phyloP scores from a whole-genome alignment of 805 yeast genomes.

The Metschnikowia colocasiae region DNA sequence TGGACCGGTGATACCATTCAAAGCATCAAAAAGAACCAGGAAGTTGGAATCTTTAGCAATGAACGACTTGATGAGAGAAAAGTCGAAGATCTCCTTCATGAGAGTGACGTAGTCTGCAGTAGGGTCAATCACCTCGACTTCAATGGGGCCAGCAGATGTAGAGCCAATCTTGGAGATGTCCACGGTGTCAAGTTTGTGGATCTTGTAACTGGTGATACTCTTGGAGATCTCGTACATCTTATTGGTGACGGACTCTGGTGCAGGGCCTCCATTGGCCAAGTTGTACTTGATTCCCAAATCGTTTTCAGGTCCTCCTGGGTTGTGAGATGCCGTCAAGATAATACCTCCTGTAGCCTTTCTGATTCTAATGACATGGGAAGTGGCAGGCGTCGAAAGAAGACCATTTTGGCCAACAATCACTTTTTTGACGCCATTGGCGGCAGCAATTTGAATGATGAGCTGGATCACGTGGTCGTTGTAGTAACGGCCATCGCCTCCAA shows the following conservation, averaged over 20 bases:
- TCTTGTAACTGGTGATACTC: slow-evolving; percentile 56
- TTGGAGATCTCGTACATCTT: slow-evolving; percentile 72
- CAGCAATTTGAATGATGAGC: slow-evolving; percentile 75
- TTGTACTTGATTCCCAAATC: slow-evolving; percentile 97
- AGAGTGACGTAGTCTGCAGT: slow-evolving; percentile 72
- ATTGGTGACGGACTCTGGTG: slow-evolving; percentile 92
- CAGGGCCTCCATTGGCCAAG: slow-evolving; percentile 95
- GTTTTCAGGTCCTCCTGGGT: slow-evolving; percentile 93
- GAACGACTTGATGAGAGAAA: slow-evolving; percentile 71
- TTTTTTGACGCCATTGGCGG: slow-evolving; percentile 87
- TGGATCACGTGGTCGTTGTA: slow-evolving; percentile 81
- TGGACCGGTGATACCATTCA: slow-evolving; percentile 97
- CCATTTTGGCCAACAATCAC: slow-evolving; percentile 87
- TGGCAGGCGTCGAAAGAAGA: slow-evolving; percentile 91
- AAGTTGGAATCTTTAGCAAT: slow-evolving; percentile 53
- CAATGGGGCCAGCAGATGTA: slow-evolving; percentile 51
- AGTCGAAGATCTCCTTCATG: slow-evolving; percentile 85
- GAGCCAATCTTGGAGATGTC: slow-evolving; percentile 61
- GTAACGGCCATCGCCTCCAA: slow-evolving; percentile 97
- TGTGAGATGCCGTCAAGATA: slow-evolving; percentile 92
- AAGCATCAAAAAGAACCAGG: slow-evolving; percentile 78
- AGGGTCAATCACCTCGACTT: slow-evolving; percentile 79
- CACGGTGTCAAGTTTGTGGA: slow-evolving; percentile 58
- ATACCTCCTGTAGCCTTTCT: slow-evolving; percentile 85
- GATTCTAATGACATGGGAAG: slow-evolving; percentile 86